These are phyloP conservation scores for Solanum arcanum DNA, from an alignment of 257 asterid species.

Conservation along the genomic window DNA sequence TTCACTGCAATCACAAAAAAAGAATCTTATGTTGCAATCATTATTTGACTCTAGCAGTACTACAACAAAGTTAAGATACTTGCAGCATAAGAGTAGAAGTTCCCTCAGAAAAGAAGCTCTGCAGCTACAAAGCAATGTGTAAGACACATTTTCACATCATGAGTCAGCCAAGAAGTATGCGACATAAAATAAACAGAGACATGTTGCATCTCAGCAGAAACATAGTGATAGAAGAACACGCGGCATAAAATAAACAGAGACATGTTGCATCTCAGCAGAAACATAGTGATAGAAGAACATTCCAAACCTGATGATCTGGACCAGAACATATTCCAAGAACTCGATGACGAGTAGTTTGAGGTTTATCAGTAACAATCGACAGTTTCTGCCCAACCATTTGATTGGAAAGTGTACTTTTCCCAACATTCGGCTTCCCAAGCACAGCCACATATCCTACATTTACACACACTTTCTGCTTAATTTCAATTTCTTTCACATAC, in stretches of 20 bases:
- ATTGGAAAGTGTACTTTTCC: conserved; percentile 86
- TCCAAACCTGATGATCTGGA: conserved; percentile 66
- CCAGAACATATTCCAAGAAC: conserved; percentile 88
- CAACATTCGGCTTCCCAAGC: conserved; percentile 90
- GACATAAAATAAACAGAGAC: background rate
- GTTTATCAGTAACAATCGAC: conserved; percentile 88
- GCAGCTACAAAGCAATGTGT: background rate
- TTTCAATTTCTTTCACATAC: background rate
- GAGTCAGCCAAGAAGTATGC: background rate
- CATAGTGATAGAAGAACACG: background rate
- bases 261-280: background rate
- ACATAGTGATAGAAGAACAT: background rate
- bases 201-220: background rate
- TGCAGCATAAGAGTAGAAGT: background rate
- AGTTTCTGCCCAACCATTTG: conserved; percentile 92
- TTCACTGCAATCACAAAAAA: background rate
- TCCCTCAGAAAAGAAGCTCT: background rate
- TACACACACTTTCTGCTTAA: background rate
- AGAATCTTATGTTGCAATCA: background rate
- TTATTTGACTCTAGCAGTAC: background rate
- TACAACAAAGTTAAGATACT: background rate
- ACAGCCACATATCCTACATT: conserved; percentile 70
- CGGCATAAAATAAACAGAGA: background rate
- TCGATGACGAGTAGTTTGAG: conserved; percentile 93
- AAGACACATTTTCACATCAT: background rate